Percentiles rank a stretch among this genome's conserved stretches.
These are phyloP conservation scores for Cladophialophora psammophila DNA, from an alignment of 2,329 filamentous ascomycete genomes.

Conservation along the genomic window DNA sequence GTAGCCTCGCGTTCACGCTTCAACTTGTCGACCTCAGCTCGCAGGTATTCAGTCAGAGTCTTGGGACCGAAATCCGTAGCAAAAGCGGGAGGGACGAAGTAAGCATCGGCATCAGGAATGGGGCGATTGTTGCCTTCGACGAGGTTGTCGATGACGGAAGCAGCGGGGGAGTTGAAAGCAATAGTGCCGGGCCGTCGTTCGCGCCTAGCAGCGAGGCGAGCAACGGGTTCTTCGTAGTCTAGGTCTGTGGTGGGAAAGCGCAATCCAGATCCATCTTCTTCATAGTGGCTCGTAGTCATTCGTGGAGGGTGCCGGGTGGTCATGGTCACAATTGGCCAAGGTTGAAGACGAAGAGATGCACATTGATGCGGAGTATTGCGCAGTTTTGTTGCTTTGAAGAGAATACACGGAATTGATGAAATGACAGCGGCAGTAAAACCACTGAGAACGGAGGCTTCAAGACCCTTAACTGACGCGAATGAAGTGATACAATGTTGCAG, in stretches of 20 bases:
- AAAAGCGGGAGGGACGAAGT: constrained; percentile 6
- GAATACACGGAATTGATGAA: not conserved
- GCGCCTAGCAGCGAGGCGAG: not conserved
- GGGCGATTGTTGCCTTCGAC: not conserved
- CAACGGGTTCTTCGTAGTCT: not conserved
- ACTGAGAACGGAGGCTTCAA: not conserved
- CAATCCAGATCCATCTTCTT: constrained; percentile 9
- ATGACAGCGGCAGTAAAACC: not conserved
- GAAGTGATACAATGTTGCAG: not conserved
- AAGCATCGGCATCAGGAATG: not conserved
- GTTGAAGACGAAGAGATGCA: not conserved
- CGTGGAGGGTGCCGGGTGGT: constrained; percentile 27
- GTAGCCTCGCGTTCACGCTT: constrained; percentile 2
- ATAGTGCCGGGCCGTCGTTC: no score
- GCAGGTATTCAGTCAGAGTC: constrained; percentile 31
- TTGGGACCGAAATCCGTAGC: constrained; percentile 37
- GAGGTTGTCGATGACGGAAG: not conserved
- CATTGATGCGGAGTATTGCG: not conserved
- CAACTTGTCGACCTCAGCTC: constrained; percentile 28
- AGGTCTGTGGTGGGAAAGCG: not conserved
- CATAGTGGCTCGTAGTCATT: not conserved
- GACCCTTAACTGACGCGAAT: not conserved
- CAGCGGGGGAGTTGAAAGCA: not conserved
- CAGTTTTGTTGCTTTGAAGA: not conserved
- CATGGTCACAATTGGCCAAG: constrained; percentile 17